These are phyloP conservation scores for Kluyveromyces marxianus DNA, from an alignment of 1,139 yeast species.

Conservation along the genomic window DNA sequence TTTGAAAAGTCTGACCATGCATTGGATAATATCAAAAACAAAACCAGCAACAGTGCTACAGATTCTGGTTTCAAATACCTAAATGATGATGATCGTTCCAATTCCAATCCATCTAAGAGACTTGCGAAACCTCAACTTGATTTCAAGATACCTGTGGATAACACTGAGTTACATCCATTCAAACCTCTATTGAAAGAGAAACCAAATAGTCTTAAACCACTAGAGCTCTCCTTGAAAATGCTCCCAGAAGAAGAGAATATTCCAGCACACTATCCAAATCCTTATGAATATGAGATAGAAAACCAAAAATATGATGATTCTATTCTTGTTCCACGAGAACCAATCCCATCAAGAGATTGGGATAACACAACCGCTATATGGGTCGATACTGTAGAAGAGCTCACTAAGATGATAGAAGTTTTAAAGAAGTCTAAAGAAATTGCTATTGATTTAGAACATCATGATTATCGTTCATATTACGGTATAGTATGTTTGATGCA, in stretches of 20 bases:
- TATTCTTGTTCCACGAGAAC: constrained; percentile 41
- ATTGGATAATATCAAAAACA: constrained; percentile 40
- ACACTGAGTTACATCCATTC: constrained; percentile 64
- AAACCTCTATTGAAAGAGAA: constrained; percentile 62
- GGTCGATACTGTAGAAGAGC: constrained; percentile 54
- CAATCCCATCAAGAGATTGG: constrained; percentile 61
- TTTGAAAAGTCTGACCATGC: constrained; percentile 71
- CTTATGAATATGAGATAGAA: constrained; percentile 72
- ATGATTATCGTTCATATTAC: constrained; percentile 80
- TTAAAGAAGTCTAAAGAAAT: constrained; percentile 51
- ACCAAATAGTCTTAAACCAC: constrained; percentile 58
- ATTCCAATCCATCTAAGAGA: constrained; percentile 26
- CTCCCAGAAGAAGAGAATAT: constrained; percentile 35
- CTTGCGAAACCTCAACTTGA: constrained; percentile 63
- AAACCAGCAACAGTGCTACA: constrained; percentile 2
- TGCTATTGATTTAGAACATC: constrained; percentile 97
- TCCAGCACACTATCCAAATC: constrained; percentile 69
- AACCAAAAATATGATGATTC: constrained; percentile 61
- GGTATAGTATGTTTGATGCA: constrained; percentile 95
- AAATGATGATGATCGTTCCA: constrained; percentile 36
- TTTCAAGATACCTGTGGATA: constrained; percentile 58
- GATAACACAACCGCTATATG: constrained; percentile 53
- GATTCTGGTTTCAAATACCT: constrained; percentile 36
- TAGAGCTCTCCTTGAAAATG: constrained; percentile 44
- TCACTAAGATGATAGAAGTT: constrained; percentile 48